Percentiles rank a stretch among this genome's conserved stretches.
Conservation (phyloP, 306 rosid genomes). For the Fagus sylvatica region DNA sequence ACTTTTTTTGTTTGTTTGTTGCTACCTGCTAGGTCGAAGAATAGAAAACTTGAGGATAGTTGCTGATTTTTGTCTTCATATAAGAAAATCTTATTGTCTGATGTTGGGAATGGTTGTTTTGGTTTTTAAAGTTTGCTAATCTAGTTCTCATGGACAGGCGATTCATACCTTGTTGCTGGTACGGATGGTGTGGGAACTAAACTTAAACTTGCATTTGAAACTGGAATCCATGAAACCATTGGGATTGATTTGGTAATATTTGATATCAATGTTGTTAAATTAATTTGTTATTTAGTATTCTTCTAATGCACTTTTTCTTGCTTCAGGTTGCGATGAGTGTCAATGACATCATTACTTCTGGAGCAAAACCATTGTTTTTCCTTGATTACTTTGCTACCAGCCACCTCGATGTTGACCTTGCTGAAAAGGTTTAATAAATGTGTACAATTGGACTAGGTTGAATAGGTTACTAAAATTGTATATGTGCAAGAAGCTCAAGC, state of each 20-base stretch:
- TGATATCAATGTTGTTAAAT: neutral
- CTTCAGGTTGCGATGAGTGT: constrained; percentile 96
- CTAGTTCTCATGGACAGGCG: constrained; percentile 45
- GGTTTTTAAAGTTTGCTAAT: constrained; percentile 6
- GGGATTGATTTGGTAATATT: constrained; percentile 85
- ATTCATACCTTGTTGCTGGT: constrained; percentile 86
- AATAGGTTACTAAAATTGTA: neutral
- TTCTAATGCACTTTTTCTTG: neutral
- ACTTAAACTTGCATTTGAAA: constrained; percentile 82
- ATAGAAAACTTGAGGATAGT: too few species aligned
- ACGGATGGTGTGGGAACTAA: constrained; percentile 97
- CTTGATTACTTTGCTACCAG: constrained; percentile 96
- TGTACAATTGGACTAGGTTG: constrained; percentile 5
- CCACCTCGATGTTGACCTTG: constrained; percentile 85
- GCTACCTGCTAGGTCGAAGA: too few species aligned
- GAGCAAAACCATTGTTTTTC: constrained; percentile 92
- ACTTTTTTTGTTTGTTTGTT: too few species aligned
- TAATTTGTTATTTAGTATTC: neutral
- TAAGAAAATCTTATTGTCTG: too few species aligned
- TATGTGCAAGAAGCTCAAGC: neutral
- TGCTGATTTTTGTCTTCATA: too few species aligned
- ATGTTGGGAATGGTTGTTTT: neutral
- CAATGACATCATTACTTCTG: constrained; percentile 88
- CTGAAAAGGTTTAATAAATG: constrained; percentile 62
- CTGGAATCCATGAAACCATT: constrained; percentile 88